Conservation (phyloP, 2,329 filamentous ascomycete species). For the Hypoxylon sp. region DNA sequence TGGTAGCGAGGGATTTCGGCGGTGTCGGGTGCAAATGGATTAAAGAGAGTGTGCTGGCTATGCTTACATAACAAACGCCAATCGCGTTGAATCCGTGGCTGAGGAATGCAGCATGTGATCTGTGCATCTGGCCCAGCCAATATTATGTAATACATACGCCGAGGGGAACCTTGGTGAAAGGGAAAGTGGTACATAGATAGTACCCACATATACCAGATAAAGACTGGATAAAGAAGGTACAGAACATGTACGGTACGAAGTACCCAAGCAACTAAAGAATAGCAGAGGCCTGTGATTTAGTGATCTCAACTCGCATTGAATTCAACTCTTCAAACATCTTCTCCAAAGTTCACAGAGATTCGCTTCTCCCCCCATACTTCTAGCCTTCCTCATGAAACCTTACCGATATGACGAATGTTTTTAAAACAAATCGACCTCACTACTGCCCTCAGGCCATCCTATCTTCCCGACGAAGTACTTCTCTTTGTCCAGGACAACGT, state of each 20-base stretch:
- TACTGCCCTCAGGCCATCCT: slow-evolving; percentile 91
- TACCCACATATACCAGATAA: not conserved
- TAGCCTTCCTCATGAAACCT: slow-evolving; percentile 14
- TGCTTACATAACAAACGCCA: not conserved
- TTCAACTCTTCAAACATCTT: slow-evolving; percentile 18
- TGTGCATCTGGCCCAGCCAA: not conserved
- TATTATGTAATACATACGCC: not conserved
- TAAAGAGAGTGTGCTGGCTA: slow-evolving; percentile 1
- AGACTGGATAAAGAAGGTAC: not conserved
- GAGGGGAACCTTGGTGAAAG: too few relatives aligned
- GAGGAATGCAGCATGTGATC: not conserved
- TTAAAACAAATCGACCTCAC: slow-evolving; percentile 96
- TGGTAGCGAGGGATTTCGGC: slow-evolving; percentile 30
- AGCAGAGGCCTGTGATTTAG: not conserved
- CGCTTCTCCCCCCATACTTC: not conserved
- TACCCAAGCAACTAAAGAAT: slow-evolving; percentile 6
- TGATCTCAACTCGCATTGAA: slow-evolving; percentile 39
- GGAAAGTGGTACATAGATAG: not conserved
- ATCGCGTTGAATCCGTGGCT: not conserved
- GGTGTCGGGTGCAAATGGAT: slow-evolving; percentile 18
- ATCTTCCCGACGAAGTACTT: slow-evolving; percentile 93
- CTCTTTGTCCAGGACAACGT: slow-evolving; percentile 98
- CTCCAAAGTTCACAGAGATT: slow-evolving; percentile 3
- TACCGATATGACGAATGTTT: slow-evolving; percentile 86
- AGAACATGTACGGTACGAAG: not conserved